phyloP scores from a whole-genome alignment of 2,329 filamentous ascomycete genomes.

The Ophiosphaerella korrae region DNA sequence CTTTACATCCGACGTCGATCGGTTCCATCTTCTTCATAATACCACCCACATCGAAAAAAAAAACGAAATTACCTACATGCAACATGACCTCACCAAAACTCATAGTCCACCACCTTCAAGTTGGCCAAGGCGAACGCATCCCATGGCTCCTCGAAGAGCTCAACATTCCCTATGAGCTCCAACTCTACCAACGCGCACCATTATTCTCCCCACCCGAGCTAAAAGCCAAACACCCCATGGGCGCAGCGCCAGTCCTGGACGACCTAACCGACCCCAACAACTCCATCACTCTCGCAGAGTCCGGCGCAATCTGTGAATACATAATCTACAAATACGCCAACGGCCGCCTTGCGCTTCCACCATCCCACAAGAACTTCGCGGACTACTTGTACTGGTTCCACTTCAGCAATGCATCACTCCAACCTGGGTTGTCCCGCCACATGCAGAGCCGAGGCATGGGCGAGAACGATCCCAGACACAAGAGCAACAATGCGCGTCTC shows the following conservation, averaged over 20 bases:
- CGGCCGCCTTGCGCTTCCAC: slow-evolving; percentile 56
- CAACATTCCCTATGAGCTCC: slow-evolving; percentile 58
- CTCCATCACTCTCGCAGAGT: slow-evolving; percentile 62
- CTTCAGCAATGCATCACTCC: slow-evolving; percentile 54
- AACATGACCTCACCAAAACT: slow-evolving; percentile 32
- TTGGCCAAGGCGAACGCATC: slow-evolving; percentile 67
- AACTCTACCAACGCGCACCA: slow-evolving; percentile 55
- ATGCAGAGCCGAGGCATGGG: slow-evolving; percentile 36
- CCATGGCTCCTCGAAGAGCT: slow-evolving; percentile 71
- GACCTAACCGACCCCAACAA: slow-evolving; percentile 54
- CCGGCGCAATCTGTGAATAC: slow-evolving; percentile 66
- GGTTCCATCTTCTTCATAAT: not conserved
- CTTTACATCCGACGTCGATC: not conserved
- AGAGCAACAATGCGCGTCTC: slow-evolving; percentile 43
- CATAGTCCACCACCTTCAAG: slow-evolving; percentile 45
- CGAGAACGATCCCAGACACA: slow-evolving; percentile 44
- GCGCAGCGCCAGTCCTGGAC: slow-evolving; percentile 65
- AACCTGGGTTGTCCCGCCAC: slow-evolving; percentile 42
- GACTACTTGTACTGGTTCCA: slow-evolving; percentile 71
- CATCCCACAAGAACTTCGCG: slow-evolving; percentile 57
- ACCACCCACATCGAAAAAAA: not conserved
- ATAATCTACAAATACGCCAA: slow-evolving; percentile 58
- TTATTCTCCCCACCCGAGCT: slow-evolving; percentile 43
- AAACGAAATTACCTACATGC: not conserved
- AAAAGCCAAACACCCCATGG: slow-evolving; percentile 49